These are phyloP conservation scores for Penicillium macrosclerotiorum DNA, from an alignment of 495 filamentous ascomycete species.

Conservation along the genomic window DNA sequence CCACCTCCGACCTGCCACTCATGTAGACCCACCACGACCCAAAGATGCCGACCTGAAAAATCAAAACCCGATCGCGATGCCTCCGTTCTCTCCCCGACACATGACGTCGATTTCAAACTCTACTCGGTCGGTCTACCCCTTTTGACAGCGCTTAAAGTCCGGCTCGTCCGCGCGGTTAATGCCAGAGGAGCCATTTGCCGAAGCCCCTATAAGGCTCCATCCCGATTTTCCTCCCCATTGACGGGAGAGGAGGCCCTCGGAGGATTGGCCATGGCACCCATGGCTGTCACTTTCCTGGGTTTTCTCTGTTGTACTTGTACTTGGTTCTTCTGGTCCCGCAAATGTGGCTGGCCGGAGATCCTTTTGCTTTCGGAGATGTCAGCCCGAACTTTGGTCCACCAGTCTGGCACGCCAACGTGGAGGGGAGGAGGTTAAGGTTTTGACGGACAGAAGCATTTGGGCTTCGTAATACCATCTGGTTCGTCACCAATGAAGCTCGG, in stretches of 20 bases:
- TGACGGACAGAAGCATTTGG: too few species aligned
- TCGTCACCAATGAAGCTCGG: too few species aligned
- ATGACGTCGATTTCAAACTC: conserved; percentile 15
- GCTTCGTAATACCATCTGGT: too few species aligned
- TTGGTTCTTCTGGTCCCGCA: too few species aligned
- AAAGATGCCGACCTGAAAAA: conserved; percentile 7
- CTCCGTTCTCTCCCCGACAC: background rate
- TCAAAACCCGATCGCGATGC: conserved; percentile 1
- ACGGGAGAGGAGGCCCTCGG: too few species aligned
- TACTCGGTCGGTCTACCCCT: conserved; percentile 11
- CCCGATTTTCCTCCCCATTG: too few species aligned
- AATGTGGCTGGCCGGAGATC: too few species aligned
- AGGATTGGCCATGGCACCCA: too few species aligned
- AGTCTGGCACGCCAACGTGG: background rate
- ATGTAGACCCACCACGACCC: background rate
- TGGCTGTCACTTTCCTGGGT: too few species aligned
- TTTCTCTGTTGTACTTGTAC: too few species aligned
- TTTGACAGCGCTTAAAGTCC: conserved; percentile 22
- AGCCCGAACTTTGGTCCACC: background rate
- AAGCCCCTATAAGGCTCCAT: conserved; percentile 4
- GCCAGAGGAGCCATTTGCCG: background rate
- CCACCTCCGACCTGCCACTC: conserved; percentile 1
- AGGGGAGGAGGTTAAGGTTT: background rate
- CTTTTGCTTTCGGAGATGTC: background rate
- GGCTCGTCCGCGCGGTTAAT: conserved; percentile 17